Evolutionary conservation across 441 rosid species (phyloP), one percentile per base, ranked within the genome.

Genomic region (Kokia cookei): DNA sequence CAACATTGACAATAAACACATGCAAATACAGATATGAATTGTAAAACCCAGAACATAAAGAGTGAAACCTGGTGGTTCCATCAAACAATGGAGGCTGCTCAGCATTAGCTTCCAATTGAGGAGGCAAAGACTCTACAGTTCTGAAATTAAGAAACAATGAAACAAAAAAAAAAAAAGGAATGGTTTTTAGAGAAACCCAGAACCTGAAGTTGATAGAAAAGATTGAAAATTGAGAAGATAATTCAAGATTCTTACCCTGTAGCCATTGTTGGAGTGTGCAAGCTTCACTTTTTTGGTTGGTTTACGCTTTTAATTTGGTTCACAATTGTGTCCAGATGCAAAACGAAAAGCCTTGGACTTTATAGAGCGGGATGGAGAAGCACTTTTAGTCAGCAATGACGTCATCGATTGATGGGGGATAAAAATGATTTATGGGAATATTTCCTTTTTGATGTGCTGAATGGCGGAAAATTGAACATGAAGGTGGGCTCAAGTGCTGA

Each of bases 61-160:
- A 7, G 54, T 10, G 32, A 40, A 74, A 86, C 92, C 89, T 88
- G 50, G 83, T 86, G 71, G 90, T 85, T 75, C 92, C 92, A 64
- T 88, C 90, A 51, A 88, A 88, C 65, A 88, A 78, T 59, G 89
- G 72, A 11, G 90, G 88, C 45, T 78, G 88, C 58, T 77, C 78
- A 17, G 86, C 60, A 54, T 80, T 76, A 67, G 89, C 86, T 62
- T 81, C 85, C 60, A 88, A 76, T 0, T 80, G 22, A 10, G 82
- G 78, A 54, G 84, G 88, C 75, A 78, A 75, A 54, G 58, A 63
- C 73, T 82, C 86, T 53, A 73, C 47, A 15, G 45, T 79, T 22
- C 85, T 82, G 60, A 48, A 47, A 60, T 71, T 3, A 64, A 69
- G 69, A 57, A 29, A 19, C 14, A 67, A 61, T 47, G 17, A 37